Evolutionary conservation across 164 flowering plant genomes (phyloP), one percentile per base, ranked within the genome.

Genomic region (Liquidambar formosana): DNA sequence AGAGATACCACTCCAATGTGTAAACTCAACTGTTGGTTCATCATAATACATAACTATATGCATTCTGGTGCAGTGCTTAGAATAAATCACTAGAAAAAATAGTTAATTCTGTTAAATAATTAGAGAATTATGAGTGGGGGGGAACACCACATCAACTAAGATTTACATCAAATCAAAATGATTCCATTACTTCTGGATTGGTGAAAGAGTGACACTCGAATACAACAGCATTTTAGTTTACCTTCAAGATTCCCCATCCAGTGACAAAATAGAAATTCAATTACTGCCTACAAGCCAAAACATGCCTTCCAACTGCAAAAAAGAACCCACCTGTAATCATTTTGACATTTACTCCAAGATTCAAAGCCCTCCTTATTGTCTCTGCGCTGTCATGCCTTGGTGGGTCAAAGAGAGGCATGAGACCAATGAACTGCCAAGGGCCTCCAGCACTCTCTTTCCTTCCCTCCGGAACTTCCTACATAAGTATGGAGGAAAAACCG

Each of bases 301-400:
- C 33, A 25, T 23, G 16, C 6, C 60, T 25, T 9, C 60, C 10
- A 15, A 57, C 60, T 23, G n/a, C n/a, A 27, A 18, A 19, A 45
- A 14, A 57, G 15, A 48, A 66, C 67, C 49, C 14, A 92, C 99
- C 99, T 44, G 99, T 95, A 48, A 95, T 95, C 99, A 95, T 95
- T 79, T 95, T 95, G 38, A 95, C 99, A 82, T 80, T 95, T 3
- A 95, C 99, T 25, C 99, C 99, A 72, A 95, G 98, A 74, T 93
- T 85, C 51, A 95, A 72, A 47, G 99, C 99, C 79, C 97, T 90
- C 76, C 97, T 86, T 64, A 95, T 95, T 15, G 99, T 95, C 68
- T 93, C 97, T 19, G 99, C 99, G 81, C 99, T 95, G 72, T 95
- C 99, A 79, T 93, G 97, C 71, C 99, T 81, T 1, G 99, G 98